These are phyloP conservation scores for Gossypium raimondii DNA, from an alignment of 345 rosid genomes.

Conservation along the genomic window DNA sequence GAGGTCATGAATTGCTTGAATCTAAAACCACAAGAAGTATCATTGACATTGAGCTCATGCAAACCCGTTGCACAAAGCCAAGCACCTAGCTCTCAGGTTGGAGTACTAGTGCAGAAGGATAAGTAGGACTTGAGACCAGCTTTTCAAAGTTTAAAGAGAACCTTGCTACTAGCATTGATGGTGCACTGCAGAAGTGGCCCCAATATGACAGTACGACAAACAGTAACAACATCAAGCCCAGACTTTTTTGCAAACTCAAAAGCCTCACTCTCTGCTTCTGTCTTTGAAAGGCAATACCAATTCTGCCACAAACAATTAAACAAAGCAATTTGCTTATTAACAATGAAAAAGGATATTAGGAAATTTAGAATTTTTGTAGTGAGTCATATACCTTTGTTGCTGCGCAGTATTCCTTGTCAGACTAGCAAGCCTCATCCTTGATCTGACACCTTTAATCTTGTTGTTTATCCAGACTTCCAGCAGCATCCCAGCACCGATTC, in stretches of 20 bases:
- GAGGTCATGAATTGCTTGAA: background rate
- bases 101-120: too few relatives aligned
- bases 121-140: slow-evolving; percentile 30
- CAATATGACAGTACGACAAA: slow-evolving; percentile 38
- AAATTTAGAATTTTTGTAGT: background rate
- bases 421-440: slow-evolving; percentile 61
- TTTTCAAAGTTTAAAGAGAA: slow-evolving; percentile 49
- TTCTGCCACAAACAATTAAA: slow-evolving; percentile 35
- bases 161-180: slow-evolving; percentile 39
- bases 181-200: slow-evolving; percentile 48
- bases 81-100: background rate
- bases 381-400: slow-evolving; percentile 35
- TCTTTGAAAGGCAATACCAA: slow-evolving; percentile 68
- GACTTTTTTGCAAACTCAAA: slow-evolving; percentile 45
- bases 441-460: slow-evolving; percentile 17
- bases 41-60: background rate
- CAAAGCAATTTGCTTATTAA: background rate
- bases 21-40: background rate
- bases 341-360: background rate
- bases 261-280: slow-evolving; percentile 72
- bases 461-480: slow-evolving; percentile 44
- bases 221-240: slow-evolving; percentile 50
- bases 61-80: background rate
- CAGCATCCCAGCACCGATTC: background rate
- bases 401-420: slow-evolving; percentile 51